phyloP scores from a whole-genome alignment of 2,329 filamentous ascomycete genomes.

The Epichloe typhina region DNA sequence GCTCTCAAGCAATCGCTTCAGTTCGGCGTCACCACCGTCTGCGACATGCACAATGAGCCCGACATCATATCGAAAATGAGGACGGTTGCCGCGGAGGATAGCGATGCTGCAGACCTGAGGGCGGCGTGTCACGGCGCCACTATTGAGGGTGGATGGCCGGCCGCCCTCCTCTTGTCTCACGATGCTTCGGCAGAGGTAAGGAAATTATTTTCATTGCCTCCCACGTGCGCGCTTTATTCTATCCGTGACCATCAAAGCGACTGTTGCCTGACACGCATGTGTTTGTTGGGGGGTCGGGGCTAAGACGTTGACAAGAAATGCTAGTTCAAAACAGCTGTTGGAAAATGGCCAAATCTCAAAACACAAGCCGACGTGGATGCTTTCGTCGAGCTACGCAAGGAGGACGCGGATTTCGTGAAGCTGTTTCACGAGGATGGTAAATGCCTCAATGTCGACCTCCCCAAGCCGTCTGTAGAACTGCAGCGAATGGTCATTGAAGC shows the following conservation, averaged over 20 bases:
- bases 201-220: background rate
- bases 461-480: conserved; percentile 27
- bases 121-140: conserved; percentile 34
- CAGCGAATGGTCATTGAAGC: conserved; percentile 30
- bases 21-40: conserved; percentile 38
- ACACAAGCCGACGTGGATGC: conserved; percentile 25
- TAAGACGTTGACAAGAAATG: conserved; percentile 16
- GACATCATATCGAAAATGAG: conserved; percentile 18
- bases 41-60: conserved; percentile 33
- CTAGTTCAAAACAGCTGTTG: conserved; percentile 2
- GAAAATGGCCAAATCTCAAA: conserved; percentile 28
- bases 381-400: conserved; percentile 26
- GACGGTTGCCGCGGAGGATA: conserved; percentile 10
- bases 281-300: no score
- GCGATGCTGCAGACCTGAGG: conserved; percentile 32
- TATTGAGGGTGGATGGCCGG: conserved; percentile 39
- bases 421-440: conserved; percentile 35
- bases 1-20: conserved; percentile 27
- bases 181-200: conserved; percentile 6
- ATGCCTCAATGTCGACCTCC: conserved; percentile 22
- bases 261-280: background rate
- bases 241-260: background rate
- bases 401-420: conserved; percentile 36
- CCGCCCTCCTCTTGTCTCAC: conserved; percentile 1
- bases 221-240: background rate